Percentiles rank a stretch among this genome's conserved stretches.
Conservation (phyloP, 148 eudicot species). For the Chenopodium suecicum region DNA sequence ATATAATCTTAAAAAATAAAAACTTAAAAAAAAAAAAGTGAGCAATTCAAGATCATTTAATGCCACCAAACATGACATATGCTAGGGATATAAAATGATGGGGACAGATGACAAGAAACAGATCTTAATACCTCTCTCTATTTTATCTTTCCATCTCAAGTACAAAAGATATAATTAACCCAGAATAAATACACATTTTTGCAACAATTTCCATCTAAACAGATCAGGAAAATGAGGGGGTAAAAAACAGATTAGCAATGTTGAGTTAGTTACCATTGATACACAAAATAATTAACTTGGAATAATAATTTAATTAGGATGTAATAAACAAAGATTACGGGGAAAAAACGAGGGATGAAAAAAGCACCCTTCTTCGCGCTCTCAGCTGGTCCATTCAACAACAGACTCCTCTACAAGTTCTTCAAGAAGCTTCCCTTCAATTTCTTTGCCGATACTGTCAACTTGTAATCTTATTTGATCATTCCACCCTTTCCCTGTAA, state of each 20-base stretch:
- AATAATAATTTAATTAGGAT: slow-evolving; percentile 9
- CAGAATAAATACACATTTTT: slow-evolving; percentile 14
- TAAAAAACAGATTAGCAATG: neutral
- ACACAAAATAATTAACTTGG: slow-evolving; percentile 15
- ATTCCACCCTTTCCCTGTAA: slow-evolving; percentile 72
- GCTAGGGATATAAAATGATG: neutral
- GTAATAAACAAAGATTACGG: slow-evolving; percentile 4
- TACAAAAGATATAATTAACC: neutral
- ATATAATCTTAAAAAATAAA: neutral
- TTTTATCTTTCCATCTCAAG: neutral
- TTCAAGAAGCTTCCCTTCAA: slow-evolving; percentile 67
- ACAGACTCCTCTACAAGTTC: slow-evolving; percentile 76
- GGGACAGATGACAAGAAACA: slow-evolving; percentile 13
- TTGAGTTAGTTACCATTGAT: slow-evolving; percentile 14
- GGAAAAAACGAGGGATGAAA: neutral
- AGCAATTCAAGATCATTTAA: slow-evolving; percentile 1
- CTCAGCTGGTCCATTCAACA: slow-evolving; percentile 54
- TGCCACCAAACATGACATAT: slow-evolving; percentile 16
- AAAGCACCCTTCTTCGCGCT: neutral
- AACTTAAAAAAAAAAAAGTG: neutral
- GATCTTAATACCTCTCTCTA: neutral
- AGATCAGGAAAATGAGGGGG: slow-evolving; percentile 3
- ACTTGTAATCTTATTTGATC: slow-evolving; percentile 49
- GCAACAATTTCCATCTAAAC: slow-evolving; percentile 4
- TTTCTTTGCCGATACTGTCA: slow-evolving; percentile 56